Conservation (phyloP, 2,329 filamentous ascomycete species). For the Hawksworthiomyces lignivorus region DNA sequence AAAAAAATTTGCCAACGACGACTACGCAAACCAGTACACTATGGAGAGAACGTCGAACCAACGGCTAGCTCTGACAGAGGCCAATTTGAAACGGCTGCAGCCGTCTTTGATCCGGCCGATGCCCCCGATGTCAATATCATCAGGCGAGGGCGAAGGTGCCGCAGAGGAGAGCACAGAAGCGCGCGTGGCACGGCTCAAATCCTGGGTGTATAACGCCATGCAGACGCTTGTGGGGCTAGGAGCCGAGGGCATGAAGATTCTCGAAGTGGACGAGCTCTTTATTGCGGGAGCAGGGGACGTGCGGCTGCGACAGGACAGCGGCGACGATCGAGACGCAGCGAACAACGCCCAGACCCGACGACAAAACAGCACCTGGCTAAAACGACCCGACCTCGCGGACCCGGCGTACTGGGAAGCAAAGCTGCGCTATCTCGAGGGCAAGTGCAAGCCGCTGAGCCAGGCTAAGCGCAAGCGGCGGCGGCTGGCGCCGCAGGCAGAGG, state of each 20-base stretch:
- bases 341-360: not conserved
- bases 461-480: conserved; percentile 7
- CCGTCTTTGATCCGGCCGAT: conserved; percentile 11
- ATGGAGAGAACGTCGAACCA: not conserved
- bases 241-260: conserved; percentile 4
- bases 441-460: conserved; percentile 10
- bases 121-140: conserved; percentile 11
- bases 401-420: conserved; percentile 9
- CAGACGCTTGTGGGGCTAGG: conserved; percentile 7
- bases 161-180: not conserved
- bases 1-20: too few species aligned
- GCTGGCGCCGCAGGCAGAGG: not conserved
- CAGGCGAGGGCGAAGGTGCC: not conserved
- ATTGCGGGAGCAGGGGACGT: conserved; percentile 12
- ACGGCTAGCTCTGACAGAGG: conserved; percentile 8
- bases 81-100: conserved; percentile 10
- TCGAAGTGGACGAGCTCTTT: conserved; percentile 9
- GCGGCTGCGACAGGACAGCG: not conserved
- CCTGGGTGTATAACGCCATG: conserved; percentile 11
- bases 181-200: conserved; percentile 3
- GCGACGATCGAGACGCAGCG: not conserved
- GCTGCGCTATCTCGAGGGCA: conserved; percentile 8
- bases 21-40: too few species aligned
- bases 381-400: conserved; percentile 1
- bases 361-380: not conserved